Evolutionary conservation across 2,329 filamentous ascomycete species (phyloP).

Genomic region (Apiospora sp.): DNA sequence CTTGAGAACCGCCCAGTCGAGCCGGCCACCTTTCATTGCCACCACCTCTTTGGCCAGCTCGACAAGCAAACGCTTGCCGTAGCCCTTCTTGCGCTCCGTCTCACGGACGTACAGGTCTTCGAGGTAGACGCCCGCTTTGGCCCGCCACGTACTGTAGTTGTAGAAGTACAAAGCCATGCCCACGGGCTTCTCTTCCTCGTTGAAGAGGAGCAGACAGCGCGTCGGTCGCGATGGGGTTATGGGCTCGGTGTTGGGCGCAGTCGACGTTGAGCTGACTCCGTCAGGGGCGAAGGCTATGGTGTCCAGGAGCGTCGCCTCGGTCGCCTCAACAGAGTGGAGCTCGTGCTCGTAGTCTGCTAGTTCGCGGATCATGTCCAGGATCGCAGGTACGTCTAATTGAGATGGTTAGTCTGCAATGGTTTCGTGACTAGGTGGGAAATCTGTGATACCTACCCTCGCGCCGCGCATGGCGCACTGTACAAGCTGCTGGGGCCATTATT

Average conservation of each 20-base stretch:
- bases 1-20: conserved; percentile 92
- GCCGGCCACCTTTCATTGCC: conserved; percentile 73
- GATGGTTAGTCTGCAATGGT: not conserved
- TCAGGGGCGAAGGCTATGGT: conserved; percentile 80
- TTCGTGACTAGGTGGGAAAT: not conserved
- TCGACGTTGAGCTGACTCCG: conserved; percentile 44
- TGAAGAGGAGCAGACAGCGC: conserved; percentile 75
- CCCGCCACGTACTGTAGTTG: conserved; percentile 94
- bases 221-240: conserved; percentile 69
- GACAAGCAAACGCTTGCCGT: conserved; percentile 78
- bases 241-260: conserved; percentile 56
- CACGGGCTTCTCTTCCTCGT: conserved; percentile 57
- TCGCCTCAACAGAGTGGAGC: conserved; percentile 77
- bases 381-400: conserved; percentile 76
- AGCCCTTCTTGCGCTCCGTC: conserved; percentile 75
- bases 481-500: conserved; percentile 26
- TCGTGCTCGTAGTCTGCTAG: conserved; percentile 90
- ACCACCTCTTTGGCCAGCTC: conserved; percentile 82
- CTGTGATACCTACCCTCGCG: conserved; percentile 59
- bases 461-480: conserved; percentile 63
- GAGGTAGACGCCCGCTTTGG: conserved; percentile 87
- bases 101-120: conserved; percentile 90
- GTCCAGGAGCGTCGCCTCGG: conserved; percentile 71
- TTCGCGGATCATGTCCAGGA: conserved; percentile 82
- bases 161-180: conserved; percentile 94